Evolutionary conservation across 2,329 filamentous ascomycete genomes (phyloP), one percentile per base, ranked within the genome.

Genomic region (Thyridium curvatum): DNA sequence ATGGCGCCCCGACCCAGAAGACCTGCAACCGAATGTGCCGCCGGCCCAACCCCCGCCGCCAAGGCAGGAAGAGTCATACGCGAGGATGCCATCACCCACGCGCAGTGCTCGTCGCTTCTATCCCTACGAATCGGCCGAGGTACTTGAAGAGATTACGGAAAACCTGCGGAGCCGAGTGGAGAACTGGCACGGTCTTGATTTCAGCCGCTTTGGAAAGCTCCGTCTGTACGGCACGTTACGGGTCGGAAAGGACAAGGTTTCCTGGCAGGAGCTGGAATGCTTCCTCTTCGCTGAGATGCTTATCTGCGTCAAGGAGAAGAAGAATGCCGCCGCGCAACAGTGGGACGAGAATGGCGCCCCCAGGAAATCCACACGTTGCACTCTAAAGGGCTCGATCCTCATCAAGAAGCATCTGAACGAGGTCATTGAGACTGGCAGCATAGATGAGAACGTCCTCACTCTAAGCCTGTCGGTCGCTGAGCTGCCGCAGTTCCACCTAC

Each of bases 281-380:
- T 98, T 88, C 59, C 74, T 98, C 21, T 98, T 98, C 56, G 87
- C 85, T 4, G 93, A 98, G 66, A 98, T 98, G 93, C 84, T 98
- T 52, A 98, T 98, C 48, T 98, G 93, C 56, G 89, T 98, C 44
- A 98, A 97, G 64, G 93, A 97, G 65, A 97, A 96, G 75, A 95
- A 90, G 66, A 62, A 72, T 8, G 59, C 69, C 9, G 32, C 31
- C 2, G 21, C 30, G 49, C 73, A 78, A 37, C 78, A 86, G 47
- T 90, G 86, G 76, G 83, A 80, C 37, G 78, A 78, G 38, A 66
- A 66, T 14, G 67, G 69, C 4, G 56, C 69, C 1, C 74, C 72
- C 16, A 73, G 74, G 40, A 90, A 84, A 58, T 69, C 76, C 9
- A 79, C 80, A 3, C 79, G 86, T 46, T 96, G 85, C 68, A 94